Evolutionary conservation across 2,329 filamentous ascomycete genomes (phyloP).

Genomic region (Nemania sp.): DNA sequence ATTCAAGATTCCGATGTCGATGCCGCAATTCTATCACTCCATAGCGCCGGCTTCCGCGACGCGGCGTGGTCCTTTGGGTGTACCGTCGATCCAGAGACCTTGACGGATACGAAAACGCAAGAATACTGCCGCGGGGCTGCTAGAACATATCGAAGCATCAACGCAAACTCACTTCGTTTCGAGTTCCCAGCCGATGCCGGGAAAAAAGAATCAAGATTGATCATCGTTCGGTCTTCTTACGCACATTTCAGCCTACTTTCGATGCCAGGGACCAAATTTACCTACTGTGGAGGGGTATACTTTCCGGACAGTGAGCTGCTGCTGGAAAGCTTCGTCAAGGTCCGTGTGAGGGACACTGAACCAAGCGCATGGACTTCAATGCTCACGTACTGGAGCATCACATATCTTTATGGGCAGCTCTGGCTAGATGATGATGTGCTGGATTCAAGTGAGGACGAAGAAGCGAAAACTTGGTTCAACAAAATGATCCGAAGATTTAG

Average conservation of each 20-base stretch:
- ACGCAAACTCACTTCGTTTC: background rate
- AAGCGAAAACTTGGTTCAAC: background rate
- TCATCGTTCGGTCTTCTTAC: background rate
- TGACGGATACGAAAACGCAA: background rate
- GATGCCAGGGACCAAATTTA: background rate
- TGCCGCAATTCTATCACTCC: background rate
- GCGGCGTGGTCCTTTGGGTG: background rate
- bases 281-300: background rate
- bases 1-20: background rate
- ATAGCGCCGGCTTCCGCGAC: background rate
- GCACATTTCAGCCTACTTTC: background rate
- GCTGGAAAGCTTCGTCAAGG: background rate
- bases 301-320: background rate
- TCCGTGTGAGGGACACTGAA: background rate
- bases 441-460: background rate
- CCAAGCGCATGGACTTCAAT: background rate
- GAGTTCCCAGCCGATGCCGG: background rate
- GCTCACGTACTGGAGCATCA: background rate
- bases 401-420: background rate
- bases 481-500: background rate
- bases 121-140: background rate
- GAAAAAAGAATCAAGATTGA: background rate
- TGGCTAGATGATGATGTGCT: background rate
- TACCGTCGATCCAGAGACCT: background rate
- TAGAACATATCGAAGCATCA: background rate